Evolutionary conservation across 805 yeast genomes (phyloP).

Genomic region (Spathaspora sp.): DNA sequence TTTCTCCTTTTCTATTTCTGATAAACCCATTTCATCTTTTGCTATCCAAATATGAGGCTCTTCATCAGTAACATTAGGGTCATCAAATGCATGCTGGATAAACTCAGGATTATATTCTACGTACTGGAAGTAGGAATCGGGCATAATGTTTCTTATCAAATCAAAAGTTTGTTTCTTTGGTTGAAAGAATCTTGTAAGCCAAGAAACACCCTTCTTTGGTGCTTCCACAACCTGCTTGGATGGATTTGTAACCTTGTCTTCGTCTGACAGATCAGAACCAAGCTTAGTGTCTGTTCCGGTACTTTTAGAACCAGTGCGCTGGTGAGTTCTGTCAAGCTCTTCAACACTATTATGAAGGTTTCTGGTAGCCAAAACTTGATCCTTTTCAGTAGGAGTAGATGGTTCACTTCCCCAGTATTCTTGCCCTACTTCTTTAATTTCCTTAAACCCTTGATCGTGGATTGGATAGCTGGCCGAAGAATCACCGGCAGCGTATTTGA

Average conservation of each 20-base stretch:
- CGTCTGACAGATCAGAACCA: constrained; percentile 10
- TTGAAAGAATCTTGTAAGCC: constrained; percentile 39
- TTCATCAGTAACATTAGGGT: constrained; percentile 54
- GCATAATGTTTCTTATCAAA: constrained; percentile 41
- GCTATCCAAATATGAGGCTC: constrained; percentile 72
- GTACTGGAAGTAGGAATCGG: constrained; percentile 36
- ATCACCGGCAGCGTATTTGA: constrained; percentile 45
- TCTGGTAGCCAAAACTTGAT: neutral
- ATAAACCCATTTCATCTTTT: constrained; percentile 63
- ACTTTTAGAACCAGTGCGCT: constrained; percentile 2
- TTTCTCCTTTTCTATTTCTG: constrained; percentile 53
- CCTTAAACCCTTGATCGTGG: constrained; percentile 61
- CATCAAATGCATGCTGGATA: constrained; percentile 43
- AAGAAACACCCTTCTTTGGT: constrained; percentile 21
- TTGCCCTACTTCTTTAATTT: constrained; percentile 51
- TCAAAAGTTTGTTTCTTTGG: constrained; percentile 49
- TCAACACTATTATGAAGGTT: constrained; percentile 4
- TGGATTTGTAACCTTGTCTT: constrained; percentile 1
- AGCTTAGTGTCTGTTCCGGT: constrained; percentile 7
- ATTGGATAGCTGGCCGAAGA: constrained; percentile 49
- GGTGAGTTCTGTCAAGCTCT: constrained; percentile 6
- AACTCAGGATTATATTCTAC: constrained; percentile 40
- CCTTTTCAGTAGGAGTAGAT: neutral
- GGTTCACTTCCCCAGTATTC: constrained; percentile 41
- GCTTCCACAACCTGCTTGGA: constrained; percentile 11